A percentile compares a stretch with the other conserved stretches of the same genome.
Evolutionary conservation across 768 basidiomycete genomes (phyloP).

Genomic region (Mycena polygramma): DNA sequence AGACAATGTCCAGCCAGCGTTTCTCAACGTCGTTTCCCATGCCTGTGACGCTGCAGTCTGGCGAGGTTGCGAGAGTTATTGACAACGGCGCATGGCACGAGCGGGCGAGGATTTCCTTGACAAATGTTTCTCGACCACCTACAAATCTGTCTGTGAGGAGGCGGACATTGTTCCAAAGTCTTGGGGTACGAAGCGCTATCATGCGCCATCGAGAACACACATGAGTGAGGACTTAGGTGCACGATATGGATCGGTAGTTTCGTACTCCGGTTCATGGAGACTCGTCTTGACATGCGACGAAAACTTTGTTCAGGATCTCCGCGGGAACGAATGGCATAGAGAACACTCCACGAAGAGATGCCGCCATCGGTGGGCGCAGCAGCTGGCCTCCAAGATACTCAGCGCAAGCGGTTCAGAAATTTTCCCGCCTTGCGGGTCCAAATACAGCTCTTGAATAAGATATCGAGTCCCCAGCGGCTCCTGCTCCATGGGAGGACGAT

Average conservation of each 20-base stretch:
- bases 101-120: background rate
- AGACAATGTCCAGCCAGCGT: background rate
- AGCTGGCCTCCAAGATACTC: too few relatives aligned
- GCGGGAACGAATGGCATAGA: background rate
- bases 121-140: too few relatives aligned
- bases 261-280: background rate
- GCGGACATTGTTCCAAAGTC: background rate
- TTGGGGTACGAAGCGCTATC: background rate
- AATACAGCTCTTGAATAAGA: too few relatives aligned
- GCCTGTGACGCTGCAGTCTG: background rate
- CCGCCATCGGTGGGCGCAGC: background rate
- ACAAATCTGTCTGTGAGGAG: background rate
- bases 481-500: too few relatives aligned
- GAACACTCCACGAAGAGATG: background rate
- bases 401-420: too few relatives aligned
- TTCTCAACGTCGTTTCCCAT: background rate
- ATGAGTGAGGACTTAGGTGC: constrained; percentile 10
- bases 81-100: background rate
- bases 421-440: too few relatives aligned
- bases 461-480: too few relatives aligned
- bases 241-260: background rate
- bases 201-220: constrained; percentile 16
- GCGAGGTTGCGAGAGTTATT: background rate
- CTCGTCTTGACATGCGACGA: constrained; percentile 7
- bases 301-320: constrained; percentile 10